A percentile compares a stretch with the other conserved stretches of the same genome.
Evolutionary conservation across 306 rosid species (phyloP).

Genomic region (Vigna mungo): DNA sequence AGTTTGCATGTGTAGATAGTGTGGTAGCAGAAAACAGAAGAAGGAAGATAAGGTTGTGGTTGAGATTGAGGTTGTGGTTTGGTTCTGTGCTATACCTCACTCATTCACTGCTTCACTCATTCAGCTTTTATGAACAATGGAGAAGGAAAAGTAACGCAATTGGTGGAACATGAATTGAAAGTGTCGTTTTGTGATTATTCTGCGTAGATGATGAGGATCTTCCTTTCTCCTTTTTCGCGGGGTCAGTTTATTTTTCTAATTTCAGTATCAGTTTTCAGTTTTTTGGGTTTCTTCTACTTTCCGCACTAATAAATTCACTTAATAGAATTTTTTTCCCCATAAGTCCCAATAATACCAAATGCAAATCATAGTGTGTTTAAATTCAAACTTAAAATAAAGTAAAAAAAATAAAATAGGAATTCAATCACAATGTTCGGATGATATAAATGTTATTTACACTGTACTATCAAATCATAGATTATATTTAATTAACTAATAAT

Average conservation of each 20-base stretch:
- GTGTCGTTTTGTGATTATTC: slow-evolving; percentile 32
- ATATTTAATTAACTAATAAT: no score
- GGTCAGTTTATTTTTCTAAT: background rate
- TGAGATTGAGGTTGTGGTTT: slow-evolving; percentile 27
- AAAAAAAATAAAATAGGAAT: no score
- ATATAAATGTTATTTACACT: no score
- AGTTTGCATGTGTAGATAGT: background rate
- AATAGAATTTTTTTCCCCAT: no score
- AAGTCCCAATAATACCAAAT: no score
- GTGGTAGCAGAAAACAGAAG: background rate
- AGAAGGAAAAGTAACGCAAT: slow-evolving; percentile 37
- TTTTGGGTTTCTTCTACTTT: background rate
- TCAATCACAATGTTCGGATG: no score
- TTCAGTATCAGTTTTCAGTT: background rate
- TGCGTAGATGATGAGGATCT: background rate
- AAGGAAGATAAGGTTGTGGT: slow-evolving; percentile 37
- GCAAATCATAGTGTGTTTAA: no score
- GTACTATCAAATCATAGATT: no score
- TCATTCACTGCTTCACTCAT: background rate
- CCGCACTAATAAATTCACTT: background rate
- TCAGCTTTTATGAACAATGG: slow-evolving; percentile 8
- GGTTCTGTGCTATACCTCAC: slow-evolving; percentile 33
- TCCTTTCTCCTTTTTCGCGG: slow-evolving; percentile 33
- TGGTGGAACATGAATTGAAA: slow-evolving; percentile 39
- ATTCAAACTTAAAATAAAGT: no score